A percentile compares a stretch with the other conserved stretches of the same genome.
Conservation (phyloP, 768 basidiomycete species). For the Tricholoma hemisulphureum region DNA sequence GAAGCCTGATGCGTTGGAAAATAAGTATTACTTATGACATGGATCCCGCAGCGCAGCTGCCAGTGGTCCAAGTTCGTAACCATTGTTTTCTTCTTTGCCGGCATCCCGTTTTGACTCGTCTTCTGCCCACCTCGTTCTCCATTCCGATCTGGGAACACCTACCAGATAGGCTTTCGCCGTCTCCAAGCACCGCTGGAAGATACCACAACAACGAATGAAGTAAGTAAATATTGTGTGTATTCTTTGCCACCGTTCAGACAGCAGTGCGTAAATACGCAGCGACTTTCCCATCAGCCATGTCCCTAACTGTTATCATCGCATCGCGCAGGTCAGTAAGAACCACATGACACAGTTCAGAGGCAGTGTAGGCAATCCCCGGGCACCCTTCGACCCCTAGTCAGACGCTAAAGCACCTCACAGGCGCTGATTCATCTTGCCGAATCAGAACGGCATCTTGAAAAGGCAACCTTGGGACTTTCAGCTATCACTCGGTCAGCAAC, state of each 20-base stretch:
- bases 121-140: too few species aligned
- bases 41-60: too few species aligned
- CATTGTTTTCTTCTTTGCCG: too few species aligned
- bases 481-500: not conserved
- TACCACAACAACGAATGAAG: too few species aligned
- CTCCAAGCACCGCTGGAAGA: too few species aligned
- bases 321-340: not conserved
- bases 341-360: not conserved
- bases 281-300: not conserved
- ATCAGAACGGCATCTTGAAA: not conserved
- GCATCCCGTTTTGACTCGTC: too few species aligned
- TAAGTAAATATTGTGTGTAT: too few species aligned
- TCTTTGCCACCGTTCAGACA: not conserved
- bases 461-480: not conserved
- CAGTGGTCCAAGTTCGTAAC: too few species aligned
- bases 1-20: too few species aligned
- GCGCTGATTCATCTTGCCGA: not conserved
- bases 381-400: not conserved
- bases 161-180: too few species aligned
- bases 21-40: too few species aligned
- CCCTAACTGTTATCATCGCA: not conserved
- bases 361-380: not conserved
- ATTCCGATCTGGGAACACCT: too few species aligned
- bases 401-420: not conserved
- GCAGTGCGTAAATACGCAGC: not conserved